Evolutionary conservation across 345 rosid genomes (phyloP), one percentile per base, ranked within the genome.

Genomic region (Syzygium aromaticum): DNA sequence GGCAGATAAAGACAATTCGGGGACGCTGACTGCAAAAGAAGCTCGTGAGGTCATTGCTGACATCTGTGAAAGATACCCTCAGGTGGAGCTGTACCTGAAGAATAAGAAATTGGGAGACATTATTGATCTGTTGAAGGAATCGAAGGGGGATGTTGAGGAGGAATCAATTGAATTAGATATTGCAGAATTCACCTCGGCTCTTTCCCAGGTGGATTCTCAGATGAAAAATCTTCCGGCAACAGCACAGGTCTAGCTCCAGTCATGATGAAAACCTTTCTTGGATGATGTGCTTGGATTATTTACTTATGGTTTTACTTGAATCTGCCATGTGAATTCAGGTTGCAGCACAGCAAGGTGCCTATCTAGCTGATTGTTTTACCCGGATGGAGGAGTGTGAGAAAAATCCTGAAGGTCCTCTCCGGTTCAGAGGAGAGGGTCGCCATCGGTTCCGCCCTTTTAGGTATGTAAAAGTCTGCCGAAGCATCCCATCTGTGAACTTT

Each of bases 211-310:
- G 88, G 99, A 98, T 91, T 89, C 96, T 49, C 91, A 95, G 94
- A 93, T 96, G 99, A 98, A 96, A 91, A 92, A 91, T 91, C 98
- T 95, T 51, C 99, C 99, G 28, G 99, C 99, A 57, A 98, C 99
- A 49, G 99, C 99, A 14, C 99, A 98, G 98, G 99, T 95, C 40
- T 4, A 23, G 30, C 15, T 85, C 52, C 53, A 11, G 43, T 19
- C 82, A 38, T 0, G 49, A 33, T 73, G 14, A 40, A 73, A 38
- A 73, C 23, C 82, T 19, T 17, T 38, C 16, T 3, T 38, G 49
- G 82, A 2, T 38, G 23, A 30, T 30, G 78, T 1, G 0, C 4
- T 67, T 40, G 11, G 82, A 23, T 73, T 57, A 23, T 8, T 57
- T 19, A 73, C 40, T 73, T 22, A 38, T 21, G 13, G 82, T 38